Percentiles rank a stretch among this genome's conserved stretches.
Evolutionary conservation across 2,329 filamentous ascomycete genomes (phyloP).

Genomic region (Tolypocladium ovalisporum): DNA sequence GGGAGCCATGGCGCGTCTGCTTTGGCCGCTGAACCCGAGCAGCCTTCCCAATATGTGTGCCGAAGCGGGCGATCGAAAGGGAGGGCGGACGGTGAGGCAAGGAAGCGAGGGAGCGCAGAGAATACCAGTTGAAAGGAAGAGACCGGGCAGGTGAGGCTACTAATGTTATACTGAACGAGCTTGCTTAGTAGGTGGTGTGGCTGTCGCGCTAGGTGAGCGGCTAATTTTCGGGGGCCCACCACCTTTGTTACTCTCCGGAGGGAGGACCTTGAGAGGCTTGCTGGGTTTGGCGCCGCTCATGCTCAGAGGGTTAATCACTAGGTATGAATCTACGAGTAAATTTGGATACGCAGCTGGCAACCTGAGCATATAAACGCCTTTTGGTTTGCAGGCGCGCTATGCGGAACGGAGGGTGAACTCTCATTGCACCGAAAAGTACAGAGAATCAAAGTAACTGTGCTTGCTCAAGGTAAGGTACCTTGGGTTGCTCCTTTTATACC

Average conservation of each 20-base stretch:
- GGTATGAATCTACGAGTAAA: too few species aligned
- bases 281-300: too few species aligned
- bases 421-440: neutral
- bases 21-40: neutral
- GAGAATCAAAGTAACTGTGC: too few species aligned
- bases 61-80: neutral
- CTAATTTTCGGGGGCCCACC: neutral
- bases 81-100: neutral
- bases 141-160: neutral
- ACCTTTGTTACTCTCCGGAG: neutral
- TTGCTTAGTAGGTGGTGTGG: neutral
- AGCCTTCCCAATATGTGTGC: neutral
- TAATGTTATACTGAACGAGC: neutral
- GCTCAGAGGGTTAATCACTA: too few species aligned
- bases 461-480: too few species aligned
- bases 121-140: neutral
- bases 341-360: neutral
- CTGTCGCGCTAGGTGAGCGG: neutral
- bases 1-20: constrained; percentile 30
- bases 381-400: neutral
- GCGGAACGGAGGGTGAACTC: too few species aligned
- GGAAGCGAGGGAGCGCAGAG: neutral
- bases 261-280: too few species aligned
- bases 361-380: neutral
- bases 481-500: neutral